phyloP scores from a whole-genome alignment of 2,329 filamentous ascomycete species.

The Colletotrichum siamense region DNA sequence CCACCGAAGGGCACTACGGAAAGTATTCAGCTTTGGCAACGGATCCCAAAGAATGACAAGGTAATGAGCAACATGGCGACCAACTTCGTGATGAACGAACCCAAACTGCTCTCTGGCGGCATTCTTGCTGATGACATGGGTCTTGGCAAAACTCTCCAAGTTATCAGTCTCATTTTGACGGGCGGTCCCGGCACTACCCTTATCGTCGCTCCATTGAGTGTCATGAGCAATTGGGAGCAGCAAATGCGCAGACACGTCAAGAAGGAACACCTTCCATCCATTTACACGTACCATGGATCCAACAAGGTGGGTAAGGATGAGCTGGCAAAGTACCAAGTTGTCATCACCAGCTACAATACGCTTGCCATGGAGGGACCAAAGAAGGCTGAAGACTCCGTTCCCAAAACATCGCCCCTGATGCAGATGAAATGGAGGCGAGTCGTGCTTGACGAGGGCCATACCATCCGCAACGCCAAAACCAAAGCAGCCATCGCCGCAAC shows the following conservation, averaged over 20 bases:
- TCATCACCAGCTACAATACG: constrained; percentile 86
- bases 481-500: constrained; percentile 74
- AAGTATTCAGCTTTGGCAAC: constrained; percentile 79
- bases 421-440: constrained; percentile 75
- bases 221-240: constrained; percentile 90
- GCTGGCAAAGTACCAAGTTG: constrained; percentile 72
- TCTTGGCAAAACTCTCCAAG: constrained; percentile 85
- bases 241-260: constrained; percentile 79
- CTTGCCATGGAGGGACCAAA: constrained; percentile 64
- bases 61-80: constrained; percentile 72
- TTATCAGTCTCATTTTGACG: constrained; percentile 78
- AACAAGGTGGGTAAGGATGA: constrained; percentile 61
- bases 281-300: constrained; percentile 78
- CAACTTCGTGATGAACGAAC: constrained; percentile 64
- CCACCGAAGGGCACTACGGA: constrained; percentile 65
- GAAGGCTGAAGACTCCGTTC: background rate
- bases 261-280: constrained; percentile 63
- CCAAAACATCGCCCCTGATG: constrained; percentile 34
- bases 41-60: constrained; percentile 45
- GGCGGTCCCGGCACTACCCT: constrained; percentile 68
- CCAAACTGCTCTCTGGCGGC: constrained; percentile 76
- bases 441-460: constrained; percentile 85
- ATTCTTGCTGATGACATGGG: constrained; percentile 95
- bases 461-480: constrained; percentile 77
- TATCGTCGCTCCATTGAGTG: constrained; percentile 81